These are phyloP conservation scores for Pestalotiopsis fici DNA, from an alignment of 2,329 filamentous ascomycete genomes.

Conservation along the genomic window DNA sequence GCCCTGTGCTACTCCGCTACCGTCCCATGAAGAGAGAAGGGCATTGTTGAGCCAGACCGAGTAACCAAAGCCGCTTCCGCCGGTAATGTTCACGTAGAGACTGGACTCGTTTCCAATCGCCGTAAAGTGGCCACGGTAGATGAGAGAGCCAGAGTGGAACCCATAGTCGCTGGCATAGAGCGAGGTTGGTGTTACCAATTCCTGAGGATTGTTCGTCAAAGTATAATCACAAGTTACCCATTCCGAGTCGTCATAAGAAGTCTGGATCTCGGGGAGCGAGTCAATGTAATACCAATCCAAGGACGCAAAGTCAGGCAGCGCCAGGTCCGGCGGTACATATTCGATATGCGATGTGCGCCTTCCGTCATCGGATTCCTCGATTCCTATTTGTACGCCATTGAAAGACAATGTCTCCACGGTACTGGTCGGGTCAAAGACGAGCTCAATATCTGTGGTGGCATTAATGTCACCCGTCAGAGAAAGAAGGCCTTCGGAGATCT, in stretches of 20 bases:
- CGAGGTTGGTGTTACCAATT: background rate
- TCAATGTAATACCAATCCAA: conserved; percentile 71
- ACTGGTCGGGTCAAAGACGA: conserved; percentile 61
- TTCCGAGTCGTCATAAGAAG: conserved; percentile 65
- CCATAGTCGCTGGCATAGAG: conserved; percentile 65
- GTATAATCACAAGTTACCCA: conserved; percentile 64
- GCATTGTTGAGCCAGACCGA: conserved; percentile 70
- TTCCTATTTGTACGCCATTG: background rate
- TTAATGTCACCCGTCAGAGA: conserved; percentile 73
- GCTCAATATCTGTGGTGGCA: conserved; percentile 64
- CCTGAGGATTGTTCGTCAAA: conserved; percentile 54
- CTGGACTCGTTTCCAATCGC: conserved; percentile 61
- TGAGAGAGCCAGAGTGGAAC: conserved; percentile 67
- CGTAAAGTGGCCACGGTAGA: conserved; percentile 72
- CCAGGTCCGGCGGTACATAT: conserved; percentile 28
- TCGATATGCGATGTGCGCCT: conserved; percentile 19
- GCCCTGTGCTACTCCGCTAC: conserved; percentile 10
- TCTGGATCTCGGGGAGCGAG: conserved; percentile 67
- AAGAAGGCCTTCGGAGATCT: conserved; percentile 55
- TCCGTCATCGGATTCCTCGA: background rate
- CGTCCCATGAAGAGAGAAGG: conserved; percentile 48
- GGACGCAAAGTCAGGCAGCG: conserved; percentile 56
- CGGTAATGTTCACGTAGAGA: conserved; percentile 61
- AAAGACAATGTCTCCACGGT: conserved; percentile 24
- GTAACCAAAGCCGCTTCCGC: conserved; percentile 67